Evolutionary conservation across 164 flowering plant species (phyloP), one percentile per base, ranked within the genome.

Genomic region (Magnolia changhungtana): DNA sequence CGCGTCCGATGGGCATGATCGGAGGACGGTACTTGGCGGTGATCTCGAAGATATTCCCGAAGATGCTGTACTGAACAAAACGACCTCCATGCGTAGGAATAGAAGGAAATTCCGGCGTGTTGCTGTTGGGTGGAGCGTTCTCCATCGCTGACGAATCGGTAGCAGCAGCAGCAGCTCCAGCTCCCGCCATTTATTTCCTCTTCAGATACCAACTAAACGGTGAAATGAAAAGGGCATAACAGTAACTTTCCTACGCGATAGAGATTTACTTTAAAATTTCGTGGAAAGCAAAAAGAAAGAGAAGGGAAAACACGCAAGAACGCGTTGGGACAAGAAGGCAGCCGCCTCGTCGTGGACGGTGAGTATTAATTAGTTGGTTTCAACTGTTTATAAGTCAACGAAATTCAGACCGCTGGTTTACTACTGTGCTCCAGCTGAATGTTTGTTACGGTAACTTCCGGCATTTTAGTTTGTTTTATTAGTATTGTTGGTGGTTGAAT

Each of bases 1-100:
- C 98, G 3, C 98, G 91, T 50, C 98, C 98, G 70, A 95, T 87
- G 0, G 98, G 97, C 84, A 84, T 78, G 79, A 95, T 88, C 68
- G 98, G 98, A 51, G 97, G 90, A 0, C 83, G 84, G 72, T 93
- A 95, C 81, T 95, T 95, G 64, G 91, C 19, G 1, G 96, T 89
- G 77, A 95, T 81, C 83, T 95, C 97, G 71, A 95, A 93, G 45
- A 84, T 72, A 75, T 92, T 95, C 0, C 97, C 96, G 71, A 90
- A 90, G 8, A 95, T 86, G 76, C 89, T 87, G 83, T 95, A 87
- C 85, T 89, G 87, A 9, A 90, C 72, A 74, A 76, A 95, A 63
- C 87, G 90, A 1, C 97, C 98, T 2, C 86, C 97, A 59, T 91
- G 87, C 16, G 91, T 88, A 20, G 82, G 77, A 23, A 84, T 77